Percentiles rank a stretch among this genome's conserved stretches.
Conservation (phyloP, 768 basidiomycete genomes). For the Heimioporus sp. region DNA sequence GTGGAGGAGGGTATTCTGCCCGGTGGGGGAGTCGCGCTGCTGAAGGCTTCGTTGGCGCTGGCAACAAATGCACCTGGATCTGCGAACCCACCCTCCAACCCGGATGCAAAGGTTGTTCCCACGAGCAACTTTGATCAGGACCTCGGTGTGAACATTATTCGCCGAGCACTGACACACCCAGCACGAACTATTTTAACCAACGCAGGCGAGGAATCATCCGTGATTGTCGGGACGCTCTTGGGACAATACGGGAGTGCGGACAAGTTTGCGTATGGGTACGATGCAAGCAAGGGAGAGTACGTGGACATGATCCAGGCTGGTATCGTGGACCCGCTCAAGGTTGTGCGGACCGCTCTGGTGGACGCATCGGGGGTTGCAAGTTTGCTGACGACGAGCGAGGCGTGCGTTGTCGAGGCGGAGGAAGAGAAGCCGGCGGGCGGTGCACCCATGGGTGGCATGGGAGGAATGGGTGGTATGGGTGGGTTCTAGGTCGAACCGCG, state of each 20-base stretch:
- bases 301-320: constrained; percentile 93
- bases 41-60: constrained; percentile 79
- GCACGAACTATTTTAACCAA: constrained; percentile 88
- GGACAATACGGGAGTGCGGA: constrained; percentile 65
- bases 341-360: constrained; percentile 88
- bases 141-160: constrained; percentile 91
- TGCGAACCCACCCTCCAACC: constrained; percentile 45
- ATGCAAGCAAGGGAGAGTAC: constrained; percentile 89
- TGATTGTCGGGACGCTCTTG: constrained; percentile 87
- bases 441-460: constrained; percentile 62
- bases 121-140: constrained; percentile 96
- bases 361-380: constrained; percentile 94
- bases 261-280: constrained; percentile 86
- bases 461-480: constrained; percentile 58
- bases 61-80: constrained; percentile 49
- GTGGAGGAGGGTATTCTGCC: constrained; percentile 99
- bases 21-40: constrained; percentile 91
- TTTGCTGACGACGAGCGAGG: constrained; percentile 90
- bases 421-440: constrained; percentile 62
- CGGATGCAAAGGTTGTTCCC: constrained; percentile 64
- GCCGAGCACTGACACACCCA: constrained; percentile 79
- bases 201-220: constrained; percentile 91
- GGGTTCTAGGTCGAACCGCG: constrained; percentile 36
- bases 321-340: constrained; percentile 95
- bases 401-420: constrained; percentile 87